phyloP scores from a whole-genome alignment of 2,329 filamentous ascomycete genomes.

The Paraphoma chrysanthemicola region DNA sequence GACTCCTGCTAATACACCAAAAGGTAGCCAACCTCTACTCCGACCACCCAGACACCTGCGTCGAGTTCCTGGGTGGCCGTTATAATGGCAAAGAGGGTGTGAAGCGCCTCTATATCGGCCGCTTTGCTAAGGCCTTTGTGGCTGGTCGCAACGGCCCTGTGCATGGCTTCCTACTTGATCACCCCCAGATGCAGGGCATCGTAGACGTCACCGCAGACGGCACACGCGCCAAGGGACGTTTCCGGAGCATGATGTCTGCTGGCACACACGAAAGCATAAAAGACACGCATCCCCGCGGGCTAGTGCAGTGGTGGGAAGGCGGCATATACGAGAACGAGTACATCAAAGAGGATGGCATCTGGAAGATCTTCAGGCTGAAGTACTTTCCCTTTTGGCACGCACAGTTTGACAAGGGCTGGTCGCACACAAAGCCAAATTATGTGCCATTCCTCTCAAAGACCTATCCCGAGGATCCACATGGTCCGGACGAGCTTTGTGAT shows the following conservation, averaged over 20 bases:
- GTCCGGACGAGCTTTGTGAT: conserved; percentile 61
- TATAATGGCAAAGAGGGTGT: conserved; percentile 61
- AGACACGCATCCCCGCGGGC: conserved; percentile 59
- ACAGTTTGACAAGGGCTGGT: conserved; percentile 62
- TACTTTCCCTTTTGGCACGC: conserved; percentile 66
- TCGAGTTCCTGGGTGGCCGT: conserved; percentile 63
- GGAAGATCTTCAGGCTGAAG: conserved; percentile 62
- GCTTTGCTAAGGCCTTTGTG: conserved; percentile 60
- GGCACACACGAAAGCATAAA: conserved; percentile 61
- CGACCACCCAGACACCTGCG: conserved; percentile 61
- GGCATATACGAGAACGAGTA: conserved; percentile 67
- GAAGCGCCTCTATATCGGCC: conserved; percentile 59
- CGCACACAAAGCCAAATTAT: conserved; percentile 61
- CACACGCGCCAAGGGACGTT: conserved; percentile 59
- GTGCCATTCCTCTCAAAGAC: conserved; percentile 58
- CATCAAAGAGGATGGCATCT: conserved; percentile 62
- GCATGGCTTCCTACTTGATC: conserved; percentile 63
- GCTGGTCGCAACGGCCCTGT: conserved; percentile 63
- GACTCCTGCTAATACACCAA: conserved; percentile 4
- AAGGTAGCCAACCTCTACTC: conserved; percentile 55
- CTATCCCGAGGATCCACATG: conserved; percentile 59
- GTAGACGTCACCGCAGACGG: conserved; percentile 58
- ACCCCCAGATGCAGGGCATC: conserved; percentile 65
- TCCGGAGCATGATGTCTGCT: conserved; percentile 63
- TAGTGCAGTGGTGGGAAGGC: conserved; percentile 66